Conservation (phyloP, 2,329 filamentous ascomycete species). For the Nannizziopsis barbatae region DNA sequence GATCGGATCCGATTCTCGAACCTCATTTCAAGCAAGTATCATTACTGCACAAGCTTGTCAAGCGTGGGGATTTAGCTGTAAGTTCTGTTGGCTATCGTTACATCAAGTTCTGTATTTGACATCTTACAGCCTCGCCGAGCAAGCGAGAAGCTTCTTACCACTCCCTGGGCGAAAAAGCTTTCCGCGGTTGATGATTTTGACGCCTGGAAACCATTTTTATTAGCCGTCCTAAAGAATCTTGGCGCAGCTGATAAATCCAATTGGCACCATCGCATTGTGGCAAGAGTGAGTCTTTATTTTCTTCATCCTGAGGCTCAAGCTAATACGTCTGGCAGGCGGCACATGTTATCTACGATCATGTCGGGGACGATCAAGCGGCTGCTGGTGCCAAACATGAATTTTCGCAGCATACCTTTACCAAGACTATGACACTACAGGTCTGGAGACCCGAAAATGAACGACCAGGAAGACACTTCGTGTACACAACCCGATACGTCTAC, state of each 20-base stretch:
- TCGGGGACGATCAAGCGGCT: conserved; percentile 41
- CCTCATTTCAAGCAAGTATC: conserved; percentile 87
- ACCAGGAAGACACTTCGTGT: conserved; percentile 79
- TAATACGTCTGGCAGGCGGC: conserved; percentile 36
- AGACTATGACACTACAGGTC: conserved; percentile 87
- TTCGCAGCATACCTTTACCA: conserved; percentile 77
- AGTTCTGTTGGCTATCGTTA: conserved; percentile 16
- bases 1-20: conserved; percentile 67
- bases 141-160: conserved; percentile 41
- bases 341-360: conserved; percentile 50
- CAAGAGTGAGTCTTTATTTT: conserved; percentile 48
- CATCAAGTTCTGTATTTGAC: conserved; percentile 22
- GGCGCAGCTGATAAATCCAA: conserved; percentile 73
- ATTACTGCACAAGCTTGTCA: conserved; percentile 69
- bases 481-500: conserved; percentile 73
- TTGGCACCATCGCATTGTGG: conserved; percentile 88
- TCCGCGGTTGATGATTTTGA: conserved; percentile 39
- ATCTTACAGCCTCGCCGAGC: conserved; percentile 39
- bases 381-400: conserved; percentile 63
- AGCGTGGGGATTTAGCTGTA: conserved; percentile 36
- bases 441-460: conserved; percentile 88
- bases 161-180: conserved; percentile 46
- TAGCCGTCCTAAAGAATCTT: conserved; percentile 47
- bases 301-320: conserved; percentile 14
- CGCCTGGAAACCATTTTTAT: conserved; percentile 50